Base-by-base conservation (phyloP, 1,139 yeast species). In the Kurtzmaniella quercitrusa region DNA sequence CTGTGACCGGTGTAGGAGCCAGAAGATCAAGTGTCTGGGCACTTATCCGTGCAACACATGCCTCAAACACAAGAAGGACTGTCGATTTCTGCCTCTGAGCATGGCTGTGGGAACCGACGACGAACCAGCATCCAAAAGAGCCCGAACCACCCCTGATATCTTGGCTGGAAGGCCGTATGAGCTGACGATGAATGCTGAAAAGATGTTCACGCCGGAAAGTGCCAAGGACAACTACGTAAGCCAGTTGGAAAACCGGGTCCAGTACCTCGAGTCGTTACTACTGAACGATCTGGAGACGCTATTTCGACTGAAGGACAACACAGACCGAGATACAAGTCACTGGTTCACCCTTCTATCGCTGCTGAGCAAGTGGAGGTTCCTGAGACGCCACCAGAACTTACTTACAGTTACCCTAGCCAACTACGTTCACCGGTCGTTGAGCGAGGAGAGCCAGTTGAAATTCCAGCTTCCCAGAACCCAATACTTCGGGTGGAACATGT, bases 401-500 rank as follows among this genome's bases (percentile, higher is more conserved):
- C 55, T 81, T 27, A 68, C 79, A 2, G 64, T 64, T 25, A 75
- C 71, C 40, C 58, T 81, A 38, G 79, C 81, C 33, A 51, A 58
- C 16, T 58, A 67, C 18, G 53, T 76, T 48, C 67, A 68, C 51
- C 49, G 62, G 6, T 56, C 65, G 29, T 59, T 81, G 29, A 58
- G 73, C 8, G 67, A 65, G 5, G 70, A 70, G 19, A 61, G 66
- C 51, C 62, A 65, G 43, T 54, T 59, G 33, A 58, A 65, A 36
- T 71, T 80, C 5, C 56, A 64, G 3, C 53, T 77, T 11, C 88
- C 88, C 3, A 59, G 87, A 46, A 63, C 70, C 16, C 87, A 82
- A 54, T 76, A 70, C 48, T 82, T 79, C 53, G 86, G 85, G 14
- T 82, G 86, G 86, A 82, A 82, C 55, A 66, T 81, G 77, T 69